Conservation (phyloP, 1,284 basidiomycete genomes). For the Cryptococcus neoformans region DNA sequence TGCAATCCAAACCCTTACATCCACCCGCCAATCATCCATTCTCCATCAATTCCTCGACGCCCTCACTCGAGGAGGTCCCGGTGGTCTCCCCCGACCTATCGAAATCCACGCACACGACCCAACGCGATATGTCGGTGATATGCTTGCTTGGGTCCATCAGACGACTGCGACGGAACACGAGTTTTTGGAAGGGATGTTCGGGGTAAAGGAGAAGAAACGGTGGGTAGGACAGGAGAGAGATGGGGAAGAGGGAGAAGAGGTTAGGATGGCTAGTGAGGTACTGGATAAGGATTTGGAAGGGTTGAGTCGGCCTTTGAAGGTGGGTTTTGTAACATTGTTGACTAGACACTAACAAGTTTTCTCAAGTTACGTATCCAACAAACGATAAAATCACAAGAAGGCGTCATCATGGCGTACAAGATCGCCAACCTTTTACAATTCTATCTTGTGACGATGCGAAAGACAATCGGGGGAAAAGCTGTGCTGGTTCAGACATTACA, state of each 20-base stretch:
- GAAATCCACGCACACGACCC: slow-evolving; percentile 98
- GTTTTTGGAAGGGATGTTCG: slow-evolving; percentile 81
- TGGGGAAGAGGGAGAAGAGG: slow-evolving; percentile 56
- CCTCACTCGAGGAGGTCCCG: slow-evolving; percentile 82
- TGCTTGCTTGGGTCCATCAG: slow-evolving; percentile 99
- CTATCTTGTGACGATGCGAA: slow-evolving; percentile 85
- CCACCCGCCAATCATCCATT: slow-evolving; percentile 76
- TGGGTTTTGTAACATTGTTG: slow-evolving; percentile 33
- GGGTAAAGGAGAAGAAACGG: slow-evolving; percentile 65
- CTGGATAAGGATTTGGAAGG: slow-evolving; percentile 82
- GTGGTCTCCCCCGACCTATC: slow-evolving; percentile 85
- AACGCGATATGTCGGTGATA: slow-evolving; percentile 92
- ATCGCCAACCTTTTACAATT: slow-evolving; percentile 93
- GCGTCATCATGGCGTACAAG: slow-evolving; percentile 84
- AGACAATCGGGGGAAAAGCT: slow-evolving; percentile 81
- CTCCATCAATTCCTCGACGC: slow-evolving; percentile 79
- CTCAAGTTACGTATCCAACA: slow-evolving; percentile 80
- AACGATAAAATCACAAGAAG: slow-evolving; percentile 88
- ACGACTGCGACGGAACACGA: slow-evolving; percentile 91
- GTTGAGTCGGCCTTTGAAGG: slow-evolving; percentile 80
- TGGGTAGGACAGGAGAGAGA: slow-evolving; percentile 57
- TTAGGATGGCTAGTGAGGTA: slow-evolving; percentile 73
- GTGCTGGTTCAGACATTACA: slow-evolving; percentile 70
- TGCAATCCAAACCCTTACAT: slow-evolving; percentile 69
- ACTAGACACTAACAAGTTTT: neutral